These are phyloP conservation scores for Ballota nigra DNA, from an alignment of 257 asterid genomes.

Conservation along the genomic window DNA sequence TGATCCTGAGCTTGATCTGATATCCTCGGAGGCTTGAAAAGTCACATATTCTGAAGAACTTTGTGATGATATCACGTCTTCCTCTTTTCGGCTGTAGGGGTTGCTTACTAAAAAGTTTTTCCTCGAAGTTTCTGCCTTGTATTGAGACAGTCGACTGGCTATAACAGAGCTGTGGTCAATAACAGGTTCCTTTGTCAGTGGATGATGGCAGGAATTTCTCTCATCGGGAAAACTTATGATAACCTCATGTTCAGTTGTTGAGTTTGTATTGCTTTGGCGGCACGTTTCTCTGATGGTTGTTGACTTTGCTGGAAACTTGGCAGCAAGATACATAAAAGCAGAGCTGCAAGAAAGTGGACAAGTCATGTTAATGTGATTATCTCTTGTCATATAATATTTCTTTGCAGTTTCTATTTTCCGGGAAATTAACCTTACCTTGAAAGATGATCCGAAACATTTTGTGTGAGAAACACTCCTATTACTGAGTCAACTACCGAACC, in stretches of 20 bases:
- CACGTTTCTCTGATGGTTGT: slow-evolving; percentile 26
- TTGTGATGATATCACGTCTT: slow-evolving; percentile 57
- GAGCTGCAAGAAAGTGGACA: slow-evolving; percentile 51
- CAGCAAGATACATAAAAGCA: slow-evolving; percentile 76
- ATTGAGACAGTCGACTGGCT: slow-evolving; percentile 35
- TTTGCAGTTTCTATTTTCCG: neutral
- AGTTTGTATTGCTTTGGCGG: slow-evolving; percentile 29
- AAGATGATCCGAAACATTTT: slow-evolving; percentile 85
- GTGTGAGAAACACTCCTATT: slow-evolving; percentile 86
- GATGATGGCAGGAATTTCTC: slow-evolving; percentile 40
- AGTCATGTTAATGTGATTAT: slow-evolving; percentile 13
- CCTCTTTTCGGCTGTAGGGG: slow-evolving; percentile 35
- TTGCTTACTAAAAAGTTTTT: slow-evolving; percentile 25
- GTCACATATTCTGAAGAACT: slow-evolving; percentile 54
- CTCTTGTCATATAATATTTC: slow-evolving; percentile 4
- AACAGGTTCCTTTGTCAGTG: slow-evolving; percentile 32
- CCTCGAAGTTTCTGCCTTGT: slow-evolving; percentile 21
- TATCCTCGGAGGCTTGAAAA: slow-evolving; percentile 52
- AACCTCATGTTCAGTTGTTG: slow-evolving; percentile 43
- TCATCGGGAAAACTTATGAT: slow-evolving; percentile 57
- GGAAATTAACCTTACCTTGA: slow-evolving; percentile 54
- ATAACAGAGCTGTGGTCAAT: slow-evolving; percentile 32
- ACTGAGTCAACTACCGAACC: slow-evolving; percentile 90
- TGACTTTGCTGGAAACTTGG: slow-evolving; percentile 52
- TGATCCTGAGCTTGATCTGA: slow-evolving; percentile 51